Base-by-base conservation (phyloP, 352 stramenopile species). In the Phytopythium aichiense region DNA sequence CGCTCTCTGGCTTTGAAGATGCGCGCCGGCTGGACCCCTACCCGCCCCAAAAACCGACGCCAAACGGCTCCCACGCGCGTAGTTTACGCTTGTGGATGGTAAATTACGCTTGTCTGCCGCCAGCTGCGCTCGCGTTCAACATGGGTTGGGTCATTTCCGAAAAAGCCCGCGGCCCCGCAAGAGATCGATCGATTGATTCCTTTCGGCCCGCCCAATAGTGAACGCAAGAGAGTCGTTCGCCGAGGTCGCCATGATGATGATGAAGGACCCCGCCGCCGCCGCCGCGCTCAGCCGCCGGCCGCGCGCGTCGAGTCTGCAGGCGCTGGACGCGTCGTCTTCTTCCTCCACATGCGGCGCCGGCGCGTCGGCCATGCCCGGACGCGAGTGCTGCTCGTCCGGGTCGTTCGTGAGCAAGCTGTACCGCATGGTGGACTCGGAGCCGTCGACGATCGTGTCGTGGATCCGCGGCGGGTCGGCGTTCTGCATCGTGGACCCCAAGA, bases 401-500 rank as follows among this genome's bases (percentile, higher is more conserved):
- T 92, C 81, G 15, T 94, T 94, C 66, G 85, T 94, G 43, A 92
- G 79, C 65, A 94, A 94, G 71, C 63, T 94, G 28, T 94, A 80
- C 67, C 79, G 83, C 58, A 94, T 94, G 85, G 81, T 94, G 28
- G 85, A 94, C 69, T 77, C 83, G 25, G 85, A 94, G 58, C 85
- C 83, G 0, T 80, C 83, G 43, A 77, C 78, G 13, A 92, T 94
- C 59, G 85, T 94, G 20, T 89, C 85, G 13, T 94, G 85, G 85
- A 92, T 87, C 65, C 77, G 81, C 65, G 77, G 89, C 42, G 88
- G 88, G 51, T 92, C 86, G n/a, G 87, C 88, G 23, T 96, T 96
- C 64, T 94, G 89, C 61, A 94, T 96, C 50, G 89, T 94, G n/a
- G 86, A 96, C 65, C 79, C 89, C 12, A 92, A 94, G 66, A 82